A percentile compares a stretch with the other conserved stretches of the same genome.
Evolutionary conservation across 352 stramenopile species (phyloP).

Genomic region (Albugo laibachii): DNA sequence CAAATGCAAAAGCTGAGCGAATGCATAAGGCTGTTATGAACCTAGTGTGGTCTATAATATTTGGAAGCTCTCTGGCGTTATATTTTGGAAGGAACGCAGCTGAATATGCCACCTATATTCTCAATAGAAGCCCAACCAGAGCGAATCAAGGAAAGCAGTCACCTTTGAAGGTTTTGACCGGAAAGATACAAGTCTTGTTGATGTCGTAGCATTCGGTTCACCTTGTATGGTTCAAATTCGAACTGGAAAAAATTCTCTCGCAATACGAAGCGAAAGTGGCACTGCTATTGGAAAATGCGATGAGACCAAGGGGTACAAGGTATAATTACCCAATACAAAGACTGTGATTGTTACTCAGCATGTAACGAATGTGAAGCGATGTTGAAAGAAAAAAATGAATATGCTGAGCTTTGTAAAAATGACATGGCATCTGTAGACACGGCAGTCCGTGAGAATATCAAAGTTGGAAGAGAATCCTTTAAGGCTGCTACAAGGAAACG

Average conservation of each 20-base stretch:
- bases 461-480: not conserved
- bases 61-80: not conserved
- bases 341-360: no score
- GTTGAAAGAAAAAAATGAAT: no score
- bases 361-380: no score
- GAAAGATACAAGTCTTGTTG: not conserved
- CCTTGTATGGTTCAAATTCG: not conserved
- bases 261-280: not conserved
- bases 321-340: no score
- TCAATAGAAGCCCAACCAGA: not conserved
- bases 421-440: no score
- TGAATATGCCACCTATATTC: not conserved
- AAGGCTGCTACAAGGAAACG: not conserved
- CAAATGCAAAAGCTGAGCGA: no score
- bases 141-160: not conserved
- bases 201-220: not conserved
- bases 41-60: not conserved
- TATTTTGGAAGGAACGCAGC: not conserved
- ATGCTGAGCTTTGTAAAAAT: no score
- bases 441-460: no score
- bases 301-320: not conserved
- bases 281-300: not conserved
- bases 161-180: not conserved
- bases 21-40: no score
- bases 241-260: not conserved